Percentiles rank a stretch among this genome's conserved stretches.
Evolutionary conservation across 2,329 filamentous ascomycete genomes (phyloP).

Genomic region (Neonectria punicea): DNA sequence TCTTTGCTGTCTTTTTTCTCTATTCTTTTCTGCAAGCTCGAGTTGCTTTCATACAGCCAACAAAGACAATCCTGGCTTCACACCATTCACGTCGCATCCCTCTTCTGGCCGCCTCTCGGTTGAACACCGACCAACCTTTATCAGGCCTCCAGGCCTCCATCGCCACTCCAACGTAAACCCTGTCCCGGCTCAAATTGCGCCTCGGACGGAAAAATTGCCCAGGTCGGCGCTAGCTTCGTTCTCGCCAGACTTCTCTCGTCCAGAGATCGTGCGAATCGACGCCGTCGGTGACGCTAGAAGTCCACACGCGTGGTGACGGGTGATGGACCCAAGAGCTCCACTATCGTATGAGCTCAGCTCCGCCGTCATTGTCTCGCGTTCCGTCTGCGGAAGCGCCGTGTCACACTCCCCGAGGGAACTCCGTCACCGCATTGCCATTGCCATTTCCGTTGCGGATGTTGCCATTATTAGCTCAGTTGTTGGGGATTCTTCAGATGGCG

Average conservation of each 20-base stretch:
- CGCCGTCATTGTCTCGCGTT: constrained; percentile 28
- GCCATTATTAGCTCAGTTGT: constrained; percentile 17
- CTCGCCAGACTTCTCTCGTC: neutral
- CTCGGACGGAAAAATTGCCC: constrained; percentile 1
- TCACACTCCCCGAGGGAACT: constrained; percentile 29
- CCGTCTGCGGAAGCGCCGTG: constrained; percentile 24
- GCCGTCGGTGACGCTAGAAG: constrained; percentile 8
- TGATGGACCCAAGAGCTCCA: constrained; percentile 16
- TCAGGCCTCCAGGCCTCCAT: neutral
- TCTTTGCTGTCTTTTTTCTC: neutral
- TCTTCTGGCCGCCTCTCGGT: neutral
- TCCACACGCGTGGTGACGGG: constrained; percentile 6
- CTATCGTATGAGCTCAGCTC: constrained; percentile 33
- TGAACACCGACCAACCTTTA: neutral
- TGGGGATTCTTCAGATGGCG: neutral
- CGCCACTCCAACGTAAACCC: neutral
- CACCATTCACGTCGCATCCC: neutral
- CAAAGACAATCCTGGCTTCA: neutral
- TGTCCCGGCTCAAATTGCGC: constrained; percentile 6
- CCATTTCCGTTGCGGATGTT: constrained; percentile 19
- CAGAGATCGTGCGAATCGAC: constrained; percentile 17
- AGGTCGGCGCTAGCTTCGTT: constrained; percentile 8
- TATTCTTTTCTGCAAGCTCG: neutral
- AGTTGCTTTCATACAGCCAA: neutral
- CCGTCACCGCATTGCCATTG: constrained; percentile 15